A percentile compares a stretch with the other conserved stretches of the same genome.
Conservation (phyloP, 331 rosid genomes). For the Dryas integrifolia region DNA sequence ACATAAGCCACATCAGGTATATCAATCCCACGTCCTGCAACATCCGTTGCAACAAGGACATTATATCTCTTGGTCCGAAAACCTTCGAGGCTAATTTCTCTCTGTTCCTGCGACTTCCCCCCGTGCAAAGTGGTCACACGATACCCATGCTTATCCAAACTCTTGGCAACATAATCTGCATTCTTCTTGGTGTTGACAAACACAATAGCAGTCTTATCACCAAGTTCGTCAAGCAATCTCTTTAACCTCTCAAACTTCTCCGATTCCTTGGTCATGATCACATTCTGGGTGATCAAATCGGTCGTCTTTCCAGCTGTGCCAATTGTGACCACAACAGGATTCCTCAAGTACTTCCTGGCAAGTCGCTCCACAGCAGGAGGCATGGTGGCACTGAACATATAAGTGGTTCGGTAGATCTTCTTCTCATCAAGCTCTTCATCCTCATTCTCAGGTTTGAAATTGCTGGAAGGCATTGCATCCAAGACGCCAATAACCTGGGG, state of each 20-base stretch:
- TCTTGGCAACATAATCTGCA: slow-evolving; percentile 74
- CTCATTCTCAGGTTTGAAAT: slow-evolving; percentile 73
- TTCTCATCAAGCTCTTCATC: slow-evolving; percentile 83
- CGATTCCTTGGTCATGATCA: slow-evolving; percentile 64
- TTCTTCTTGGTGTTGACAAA: slow-evolving; percentile 84
- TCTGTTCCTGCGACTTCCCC: slow-evolving; percentile 87
- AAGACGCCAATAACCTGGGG: slow-evolving; percentile 85
- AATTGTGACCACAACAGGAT: slow-evolving; percentile 88
- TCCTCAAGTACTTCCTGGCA: slow-evolving; percentile 80
- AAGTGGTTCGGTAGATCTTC: slow-evolving; percentile 77
- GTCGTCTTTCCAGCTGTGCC: slow-evolving; percentile 80
- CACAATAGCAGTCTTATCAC: slow-evolving; percentile 70
- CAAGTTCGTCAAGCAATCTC: slow-evolving; percentile 71
- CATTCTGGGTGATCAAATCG: slow-evolving; percentile 74
- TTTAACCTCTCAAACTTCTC: slow-evolving; percentile 59
- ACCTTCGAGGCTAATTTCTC: slow-evolving; percentile 77
- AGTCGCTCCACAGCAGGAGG: slow-evolving; percentile 89
- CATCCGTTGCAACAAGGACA: slow-evolving; percentile 65
- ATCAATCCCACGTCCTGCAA: slow-evolving; percentile 61
- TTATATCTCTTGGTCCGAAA: slow-evolving; percentile 82
- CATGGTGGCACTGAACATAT: slow-evolving; percentile 94
- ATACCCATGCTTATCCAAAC: slow-evolving; percentile 69
- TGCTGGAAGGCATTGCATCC: slow-evolving; percentile 96
- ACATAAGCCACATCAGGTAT: slow-evolving; percentile 58
- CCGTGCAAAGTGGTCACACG: slow-evolving; percentile 89